A percentile compares a stretch with the other conserved stretches of the same genome.
Conservation (phyloP, 2,329 filamentous ascomycete genomes). For the Trichoderma pleuroti region DNA sequence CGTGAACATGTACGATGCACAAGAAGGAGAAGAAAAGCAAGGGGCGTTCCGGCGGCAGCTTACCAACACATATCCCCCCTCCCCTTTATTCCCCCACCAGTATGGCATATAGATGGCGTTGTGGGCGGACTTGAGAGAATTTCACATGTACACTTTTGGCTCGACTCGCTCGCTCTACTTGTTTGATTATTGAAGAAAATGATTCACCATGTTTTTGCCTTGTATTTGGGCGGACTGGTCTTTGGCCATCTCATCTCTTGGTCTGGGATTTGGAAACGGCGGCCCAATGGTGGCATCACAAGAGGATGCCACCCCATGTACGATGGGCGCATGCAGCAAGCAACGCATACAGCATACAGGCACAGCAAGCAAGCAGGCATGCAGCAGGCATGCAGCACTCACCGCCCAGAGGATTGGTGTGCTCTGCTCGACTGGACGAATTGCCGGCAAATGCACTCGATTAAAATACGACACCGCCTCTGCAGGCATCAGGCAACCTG, state of each 20-base stretch:
- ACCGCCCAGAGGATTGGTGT: background rate
- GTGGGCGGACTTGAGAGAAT: background rate
- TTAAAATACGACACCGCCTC: slow-evolving; percentile 13
- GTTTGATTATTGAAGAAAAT: background rate
- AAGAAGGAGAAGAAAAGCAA: background rate
- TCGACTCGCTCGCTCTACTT: background rate
- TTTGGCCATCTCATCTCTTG: slow-evolving; percentile 9
- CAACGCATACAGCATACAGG: background rate
- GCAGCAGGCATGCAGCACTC: background rate
- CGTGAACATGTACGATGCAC: background rate
- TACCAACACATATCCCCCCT: background rate
- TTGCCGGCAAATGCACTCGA: slow-evolving; percentile 12
- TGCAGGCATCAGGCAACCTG: slow-evolving; percentile 13
- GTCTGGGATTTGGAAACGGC: background rate
- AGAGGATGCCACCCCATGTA: slow-evolving; percentile 7
- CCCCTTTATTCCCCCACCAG: background rate
- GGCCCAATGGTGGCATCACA: background rate
- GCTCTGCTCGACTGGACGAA: background rate
- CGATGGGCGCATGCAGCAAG: slow-evolving; percentile 5
- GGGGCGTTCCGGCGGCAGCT: background rate
- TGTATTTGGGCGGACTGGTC: background rate
- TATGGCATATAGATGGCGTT: slow-evolving; percentile 17
- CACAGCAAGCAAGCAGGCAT: background rate
- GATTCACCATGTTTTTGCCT: background rate
- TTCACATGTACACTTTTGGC: background rate